Base-by-base conservation (phyloP, 345 rosid genomes). In the Streptanthus diversifolius region DNA sequence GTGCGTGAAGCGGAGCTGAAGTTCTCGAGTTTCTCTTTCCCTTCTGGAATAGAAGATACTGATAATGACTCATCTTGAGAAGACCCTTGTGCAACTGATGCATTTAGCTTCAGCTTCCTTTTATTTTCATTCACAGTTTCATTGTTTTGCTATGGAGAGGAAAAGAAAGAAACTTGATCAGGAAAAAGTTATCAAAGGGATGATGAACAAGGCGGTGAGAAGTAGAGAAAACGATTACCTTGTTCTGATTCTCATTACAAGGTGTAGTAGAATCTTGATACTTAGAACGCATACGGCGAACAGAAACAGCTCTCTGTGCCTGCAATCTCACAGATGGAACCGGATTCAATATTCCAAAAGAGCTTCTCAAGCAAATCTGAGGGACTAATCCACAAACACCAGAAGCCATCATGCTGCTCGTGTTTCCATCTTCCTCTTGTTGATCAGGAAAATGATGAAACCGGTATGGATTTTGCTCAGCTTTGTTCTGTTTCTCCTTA, bases 331-430 rank as follows among this genome's bases (percentile, higher is more conserved):
- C 81, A 63, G 83, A 82, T 4, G 88, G 88, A 48, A 84, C 80
- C 0, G 91, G 83, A 74, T 81, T 92, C 79, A 86, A 56, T 33
- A 86, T 63, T 60, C 90, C 83, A 49, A 88, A 82, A 13, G 93
- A 87, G 81, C 70, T 83, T 48, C 84, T 88, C 55, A 86, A 54
- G 74, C 95, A 83, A 9, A 89, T 77, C 71, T 82, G 89, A 78
- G 97, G 92, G n/a, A 90, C 58, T 65, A 89, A 75, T 54, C 97
- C 97, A 77, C 97, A 90, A 63, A 81, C 66, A 65, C 82, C 79
- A 77, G 80, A 65, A 14, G 87, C 78, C 62, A 81, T 56, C 59
- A 81, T 53, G 37, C 81, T 82, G 13, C 70, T 67, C 33, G 29
- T 66, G 39, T 71, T 66, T 60, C 44, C 58, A 43, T 82, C 81